Percentiles rank a stretch among this genome's conserved stretches.
phyloP scores from a whole-genome alignment of 2,329 filamentous ascomycete genomes.

The Leptosphaerulina australis region DNA sequence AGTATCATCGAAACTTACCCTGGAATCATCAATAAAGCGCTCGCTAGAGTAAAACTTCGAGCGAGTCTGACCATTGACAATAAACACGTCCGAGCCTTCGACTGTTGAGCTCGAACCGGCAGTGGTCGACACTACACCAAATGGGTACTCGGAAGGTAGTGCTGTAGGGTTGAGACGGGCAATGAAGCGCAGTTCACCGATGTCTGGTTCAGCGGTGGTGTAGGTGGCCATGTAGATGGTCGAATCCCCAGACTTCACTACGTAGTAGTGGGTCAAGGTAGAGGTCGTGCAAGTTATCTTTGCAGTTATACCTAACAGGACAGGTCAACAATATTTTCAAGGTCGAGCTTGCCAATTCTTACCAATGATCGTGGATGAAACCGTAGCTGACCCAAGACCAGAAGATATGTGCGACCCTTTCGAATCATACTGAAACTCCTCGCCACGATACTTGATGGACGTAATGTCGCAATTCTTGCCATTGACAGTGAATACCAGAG shows the following conservation, averaged over 20 bases:
- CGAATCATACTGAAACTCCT: slow-evolving; percentile 62
- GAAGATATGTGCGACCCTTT: slow-evolving; percentile 64
- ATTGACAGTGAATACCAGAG: slow-evolving; percentile 44
- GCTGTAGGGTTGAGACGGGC: slow-evolving; percentile 60
- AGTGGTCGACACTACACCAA: slow-evolving; percentile 60
- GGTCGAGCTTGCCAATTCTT: slow-evolving; percentile 9
- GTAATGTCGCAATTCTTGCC: slow-evolving; percentile 66
- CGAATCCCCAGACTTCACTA: slow-evolving; percentile 65
- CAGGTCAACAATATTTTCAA: not conserved
- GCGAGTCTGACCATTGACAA: slow-evolving; percentile 66
- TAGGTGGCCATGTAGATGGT: slow-evolving; percentile 64
- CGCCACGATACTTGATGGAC: slow-evolving; percentile 65
- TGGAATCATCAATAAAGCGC: slow-evolving; percentile 69
- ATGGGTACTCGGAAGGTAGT: slow-evolving; percentile 46
- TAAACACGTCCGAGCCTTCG: slow-evolving; percentile 60
- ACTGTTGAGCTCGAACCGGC: slow-evolving; percentile 57
- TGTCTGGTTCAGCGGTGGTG: slow-evolving; percentile 55
- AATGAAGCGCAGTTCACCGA: slow-evolving; percentile 67
- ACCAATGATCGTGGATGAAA: slow-evolving; percentile 52
- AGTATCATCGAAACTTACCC: slow-evolving; percentile 11
- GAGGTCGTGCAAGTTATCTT: slow-evolving; percentile 66
- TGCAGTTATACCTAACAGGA: slow-evolving; percentile 41
- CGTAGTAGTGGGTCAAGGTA: slow-evolving; percentile 69
- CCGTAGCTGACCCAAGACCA: slow-evolving; percentile 64
- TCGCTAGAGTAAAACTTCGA: slow-evolving; percentile 74